Evolutionary conservation across 768 basidiomycete species (phyloP).

Genomic region (Mrakia frigida): DNA sequence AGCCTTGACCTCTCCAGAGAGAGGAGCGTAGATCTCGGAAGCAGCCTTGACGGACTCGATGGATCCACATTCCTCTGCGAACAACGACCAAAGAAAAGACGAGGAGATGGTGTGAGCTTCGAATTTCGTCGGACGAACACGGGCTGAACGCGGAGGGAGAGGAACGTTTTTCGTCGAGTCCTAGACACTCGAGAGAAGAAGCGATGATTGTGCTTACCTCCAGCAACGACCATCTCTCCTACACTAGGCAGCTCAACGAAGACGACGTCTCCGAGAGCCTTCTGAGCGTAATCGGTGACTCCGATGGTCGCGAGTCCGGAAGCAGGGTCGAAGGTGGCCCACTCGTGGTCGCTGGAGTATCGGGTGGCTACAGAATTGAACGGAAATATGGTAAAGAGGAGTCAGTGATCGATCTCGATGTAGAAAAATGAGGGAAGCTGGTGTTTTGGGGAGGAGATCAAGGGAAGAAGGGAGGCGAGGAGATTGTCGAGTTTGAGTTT

Average conservation of each 20-base stretch:
- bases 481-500: no score
- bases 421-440: no score
- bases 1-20: constrained; percentile 74
- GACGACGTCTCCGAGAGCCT: constrained; percentile 88
- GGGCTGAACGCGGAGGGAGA: no score
- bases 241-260: constrained; percentile 81
- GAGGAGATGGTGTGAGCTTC: background rate
- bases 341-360: constrained; percentile 86
- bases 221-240: constrained; percentile 61
- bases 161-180: no score
- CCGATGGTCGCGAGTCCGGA: constrained; percentile 72
- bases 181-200: no score
- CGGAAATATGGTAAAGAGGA: background rate
- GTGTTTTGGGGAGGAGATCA: no score
- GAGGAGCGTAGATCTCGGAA: constrained; percentile 92
- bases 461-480: no score
- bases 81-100: background rate
- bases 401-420: no score
- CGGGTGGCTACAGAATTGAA: constrained; percentile 55
- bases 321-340: constrained; percentile 67
- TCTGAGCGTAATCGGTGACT: constrained; percentile 89
- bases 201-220: constrained; percentile 56
- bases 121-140: background rate
- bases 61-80: constrained; percentile 72
- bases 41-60: constrained; percentile 97